These are phyloP conservation scores for Phaeosphaeriaceae sp. DNA, from an alignment of 2,329 filamentous ascomycete genomes.

Conservation along the genomic window DNA sequence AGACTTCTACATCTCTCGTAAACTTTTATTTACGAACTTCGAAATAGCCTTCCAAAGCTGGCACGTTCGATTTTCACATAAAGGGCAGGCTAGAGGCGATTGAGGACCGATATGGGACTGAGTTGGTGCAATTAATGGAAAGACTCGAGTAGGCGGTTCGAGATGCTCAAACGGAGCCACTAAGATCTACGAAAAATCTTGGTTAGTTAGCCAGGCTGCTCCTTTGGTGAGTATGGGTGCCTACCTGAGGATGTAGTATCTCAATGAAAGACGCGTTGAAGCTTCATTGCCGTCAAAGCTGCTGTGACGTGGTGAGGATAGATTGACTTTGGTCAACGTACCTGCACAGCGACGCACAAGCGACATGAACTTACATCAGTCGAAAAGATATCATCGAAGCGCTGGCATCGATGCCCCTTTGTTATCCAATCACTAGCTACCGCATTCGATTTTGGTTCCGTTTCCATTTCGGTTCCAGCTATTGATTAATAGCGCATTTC, in stretches of 20 bases:
- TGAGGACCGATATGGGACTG: no score
- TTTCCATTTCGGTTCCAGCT: neutral
- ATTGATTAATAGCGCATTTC: neutral
- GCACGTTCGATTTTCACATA: no score
- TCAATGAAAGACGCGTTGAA: neutral
- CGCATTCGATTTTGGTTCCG: neutral
- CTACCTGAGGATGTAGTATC: neutral
- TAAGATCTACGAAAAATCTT: neutral
- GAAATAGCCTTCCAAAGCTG: no score
- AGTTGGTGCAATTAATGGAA: no score
- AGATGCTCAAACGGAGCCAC: neutral
- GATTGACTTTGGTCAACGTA: no score
- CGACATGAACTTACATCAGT: no score
- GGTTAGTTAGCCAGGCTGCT: neutral
- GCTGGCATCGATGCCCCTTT: neutral
- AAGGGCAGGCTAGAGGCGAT: no score
- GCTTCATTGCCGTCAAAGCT: neutral
- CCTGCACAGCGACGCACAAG: no score
- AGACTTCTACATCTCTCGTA: no score
- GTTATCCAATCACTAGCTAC: neutral
- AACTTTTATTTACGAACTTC: no score
- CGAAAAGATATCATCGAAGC: no score
- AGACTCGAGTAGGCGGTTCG: no score
- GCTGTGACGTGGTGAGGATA: neutral
- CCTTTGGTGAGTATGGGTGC: neutral